A percentile compares a stretch with the other conserved stretches of the same genome.
These are phyloP conservation scores for Hymenoscyphus fructigenus DNA, from an alignment of 2,329 filamentous ascomycete genomes.

Conservation along the genomic window DNA sequence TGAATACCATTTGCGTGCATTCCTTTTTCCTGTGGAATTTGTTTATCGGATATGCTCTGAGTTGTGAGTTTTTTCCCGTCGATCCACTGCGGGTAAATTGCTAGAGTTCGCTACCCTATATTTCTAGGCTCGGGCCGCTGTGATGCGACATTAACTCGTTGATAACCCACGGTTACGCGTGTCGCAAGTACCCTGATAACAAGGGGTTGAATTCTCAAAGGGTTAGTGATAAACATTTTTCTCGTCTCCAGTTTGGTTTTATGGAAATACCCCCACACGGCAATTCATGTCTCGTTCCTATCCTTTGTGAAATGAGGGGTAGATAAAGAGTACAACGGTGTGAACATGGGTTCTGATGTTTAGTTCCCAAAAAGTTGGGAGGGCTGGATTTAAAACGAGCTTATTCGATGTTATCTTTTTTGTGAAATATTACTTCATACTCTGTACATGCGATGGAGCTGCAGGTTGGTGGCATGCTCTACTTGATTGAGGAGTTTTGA, in stretches of 20 bases:
- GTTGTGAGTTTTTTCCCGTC: neutral
- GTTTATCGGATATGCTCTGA: neutral
- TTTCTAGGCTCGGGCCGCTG: neutral
- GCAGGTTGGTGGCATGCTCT: neutral
- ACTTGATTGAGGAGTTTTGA: neutral
- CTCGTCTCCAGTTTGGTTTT: neutral
- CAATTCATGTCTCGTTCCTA: neutral
- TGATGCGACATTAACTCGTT: neutral
- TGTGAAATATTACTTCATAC: neutral
- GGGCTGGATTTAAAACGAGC: neutral
- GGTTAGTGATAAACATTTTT: neutral
- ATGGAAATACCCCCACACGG: neutral
- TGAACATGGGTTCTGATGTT: neutral
- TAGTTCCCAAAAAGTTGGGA: neutral
- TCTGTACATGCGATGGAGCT: neutral
- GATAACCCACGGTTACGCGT: neutral
- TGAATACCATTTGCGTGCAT: neutral
- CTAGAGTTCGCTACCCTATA: neutral
- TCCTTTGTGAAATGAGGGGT: neutral
- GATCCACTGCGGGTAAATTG: neutral
- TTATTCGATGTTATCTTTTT: neutral
- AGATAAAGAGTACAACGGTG: neutral
- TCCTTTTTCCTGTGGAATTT: neutral
- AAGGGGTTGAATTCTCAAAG: neutral
- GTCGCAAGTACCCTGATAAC: neutral